Conservation (phyloP, 768 basidiomycete genomes). For the Daedaleopsis nitida region DNA sequence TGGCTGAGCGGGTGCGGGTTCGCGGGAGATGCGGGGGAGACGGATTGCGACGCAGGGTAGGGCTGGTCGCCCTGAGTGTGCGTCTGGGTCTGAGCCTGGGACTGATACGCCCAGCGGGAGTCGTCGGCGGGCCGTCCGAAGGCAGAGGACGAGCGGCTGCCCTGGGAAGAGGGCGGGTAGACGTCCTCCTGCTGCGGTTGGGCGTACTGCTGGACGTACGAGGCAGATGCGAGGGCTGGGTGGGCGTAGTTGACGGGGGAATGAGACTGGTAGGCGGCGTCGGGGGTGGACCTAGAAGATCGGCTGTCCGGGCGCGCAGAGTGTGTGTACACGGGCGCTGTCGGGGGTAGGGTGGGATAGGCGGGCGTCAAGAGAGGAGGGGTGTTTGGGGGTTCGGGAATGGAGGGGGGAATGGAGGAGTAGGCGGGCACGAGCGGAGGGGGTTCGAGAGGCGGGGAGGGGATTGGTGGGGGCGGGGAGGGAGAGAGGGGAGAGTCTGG, state of each 20-base stretch:
- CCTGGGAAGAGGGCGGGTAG: slow-evolving; percentile 19
- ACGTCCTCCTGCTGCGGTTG: not conserved
- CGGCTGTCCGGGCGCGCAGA: slow-evolving; percentile 17
- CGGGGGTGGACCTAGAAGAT: slow-evolving; percentile 25
- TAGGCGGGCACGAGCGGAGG: slow-evolving; percentile 28
- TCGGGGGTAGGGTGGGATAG: slow-evolving; percentile 28
- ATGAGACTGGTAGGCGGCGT: slow-evolving; percentile 13
- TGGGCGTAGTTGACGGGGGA: slow-evolving; percentile 16
- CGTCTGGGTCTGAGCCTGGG: not conserved
- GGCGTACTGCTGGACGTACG: slow-evolving; percentile 5
- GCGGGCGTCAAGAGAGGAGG: slow-evolving; percentile 31
- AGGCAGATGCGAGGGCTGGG: slow-evolving; percentile 2
- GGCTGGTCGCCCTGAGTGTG: not conserved
- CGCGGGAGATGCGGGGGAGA: slow-evolving; percentile 13
- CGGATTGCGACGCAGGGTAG: slow-evolving; percentile 9
- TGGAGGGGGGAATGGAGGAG: slow-evolving; percentile 6
- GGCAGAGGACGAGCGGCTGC: slow-evolving; percentile 12
- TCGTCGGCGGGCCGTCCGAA: slow-evolving; percentile 8
- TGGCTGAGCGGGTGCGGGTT: too few species aligned
- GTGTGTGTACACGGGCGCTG: slow-evolving; percentile 18
- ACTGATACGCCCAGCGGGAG: slow-evolving; percentile 9
- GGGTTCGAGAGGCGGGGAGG: slow-evolving; percentile 25
- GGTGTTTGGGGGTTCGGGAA: slow-evolving; percentile 32
- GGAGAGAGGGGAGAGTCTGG: slow-evolving; percentile 5
- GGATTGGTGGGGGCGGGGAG: slow-evolving; percentile 8